phyloP scores from a whole-genome alignment of 2,329 filamentous ascomycete genomes.

The Calonectria montana region DNA sequence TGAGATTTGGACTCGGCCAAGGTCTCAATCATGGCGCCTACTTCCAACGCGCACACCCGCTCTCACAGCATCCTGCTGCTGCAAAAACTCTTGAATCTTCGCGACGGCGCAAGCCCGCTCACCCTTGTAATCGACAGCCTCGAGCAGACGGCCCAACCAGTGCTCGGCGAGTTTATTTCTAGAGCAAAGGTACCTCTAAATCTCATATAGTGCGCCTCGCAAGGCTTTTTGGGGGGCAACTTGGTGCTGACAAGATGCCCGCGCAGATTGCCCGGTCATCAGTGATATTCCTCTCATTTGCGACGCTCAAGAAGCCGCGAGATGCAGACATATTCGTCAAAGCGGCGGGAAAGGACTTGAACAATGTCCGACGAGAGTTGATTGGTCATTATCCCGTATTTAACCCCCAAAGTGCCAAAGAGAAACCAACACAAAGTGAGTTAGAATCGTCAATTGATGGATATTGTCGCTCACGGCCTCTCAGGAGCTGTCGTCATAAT shows the following conservation, averaged over 20 bases:
- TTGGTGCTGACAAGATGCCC: conserved; percentile 10
- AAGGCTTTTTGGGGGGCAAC: neutral
- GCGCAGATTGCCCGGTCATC: conserved; percentile 71
- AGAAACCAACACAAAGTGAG: conserved; percentile 58
- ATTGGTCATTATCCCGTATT: conserved; percentile 58
- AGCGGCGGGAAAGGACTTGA: conserved; percentile 68
- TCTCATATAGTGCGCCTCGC: neutral
- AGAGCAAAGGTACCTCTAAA: conserved; percentile 73
- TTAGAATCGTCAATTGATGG: neutral
- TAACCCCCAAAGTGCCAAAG: conserved; percentile 51
- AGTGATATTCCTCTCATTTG: conserved; percentile 82
- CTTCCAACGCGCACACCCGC: conserved; percentile 72
- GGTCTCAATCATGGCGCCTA: conserved; percentile 63
- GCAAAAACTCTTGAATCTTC: conserved; percentile 81
- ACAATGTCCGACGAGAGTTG: conserved; percentile 70
- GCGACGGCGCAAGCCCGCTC: conserved; percentile 85
- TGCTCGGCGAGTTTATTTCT: conserved; percentile 79
- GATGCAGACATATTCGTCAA: conserved; percentile 76
- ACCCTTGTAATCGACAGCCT: conserved; percentile 87
- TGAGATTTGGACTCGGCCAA: neutral
- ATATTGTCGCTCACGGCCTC: neutral
- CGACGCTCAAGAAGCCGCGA: conserved; percentile 73
- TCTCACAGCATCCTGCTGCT: conserved; percentile 88
- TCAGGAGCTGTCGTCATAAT: conserved; percentile 80
- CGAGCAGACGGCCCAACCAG: conserved; percentile 79